phyloP scores from a whole-genome alignment of 2,329 filamentous ascomycete species.

The Leptographium lundbergii region DNA sequence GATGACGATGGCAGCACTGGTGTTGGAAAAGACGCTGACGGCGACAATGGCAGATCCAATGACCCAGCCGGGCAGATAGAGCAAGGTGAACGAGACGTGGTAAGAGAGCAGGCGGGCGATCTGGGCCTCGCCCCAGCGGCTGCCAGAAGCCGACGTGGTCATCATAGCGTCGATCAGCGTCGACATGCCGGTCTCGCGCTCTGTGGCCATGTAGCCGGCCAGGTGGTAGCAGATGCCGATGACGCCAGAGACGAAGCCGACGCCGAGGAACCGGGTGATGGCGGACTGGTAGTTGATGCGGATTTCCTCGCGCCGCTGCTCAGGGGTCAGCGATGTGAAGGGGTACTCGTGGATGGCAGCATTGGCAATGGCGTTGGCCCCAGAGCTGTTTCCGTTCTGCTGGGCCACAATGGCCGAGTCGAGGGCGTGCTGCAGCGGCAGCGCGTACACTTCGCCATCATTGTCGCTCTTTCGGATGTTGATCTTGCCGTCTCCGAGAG shows the following conservation, averaged over 20 bases:
- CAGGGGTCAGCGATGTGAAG: conserved; percentile 58
- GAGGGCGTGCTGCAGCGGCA: conserved; percentile 69
- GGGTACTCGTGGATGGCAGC: conserved; percentile 47
- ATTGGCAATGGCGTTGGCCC: conserved; percentile 17
- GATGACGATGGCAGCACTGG: conserved; percentile 52
- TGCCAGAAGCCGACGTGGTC: conserved; percentile 42
- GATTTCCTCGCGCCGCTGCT: conserved; percentile 54
- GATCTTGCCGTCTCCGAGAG: conserved; percentile 52
- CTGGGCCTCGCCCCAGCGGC: conserved; percentile 59
- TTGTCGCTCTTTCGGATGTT: conserved; percentile 54
- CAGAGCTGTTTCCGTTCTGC: conserved; percentile 21
- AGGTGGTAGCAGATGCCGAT: conserved; percentile 79
- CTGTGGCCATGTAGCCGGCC: conserved; percentile 72
- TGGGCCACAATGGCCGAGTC: conserved; percentile 56
- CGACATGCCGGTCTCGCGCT: conserved; percentile 78
- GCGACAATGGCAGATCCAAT: conserved; percentile 56
- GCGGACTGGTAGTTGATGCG: conserved; percentile 57
- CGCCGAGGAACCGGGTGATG: conserved; percentile 63
- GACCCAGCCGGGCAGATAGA: conserved; percentile 77
- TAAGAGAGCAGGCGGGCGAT: conserved; percentile 65
- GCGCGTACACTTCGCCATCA: conserved; percentile 58
- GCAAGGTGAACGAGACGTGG: conserved; percentile 64
- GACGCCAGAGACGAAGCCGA: conserved; percentile 67
- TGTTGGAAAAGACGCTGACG: conserved; percentile 50
- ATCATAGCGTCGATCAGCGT: conserved; percentile 88